phyloP scores from a whole-genome alignment of 345 rosid genomes.

The Eucalyptus brandiana region DNA sequence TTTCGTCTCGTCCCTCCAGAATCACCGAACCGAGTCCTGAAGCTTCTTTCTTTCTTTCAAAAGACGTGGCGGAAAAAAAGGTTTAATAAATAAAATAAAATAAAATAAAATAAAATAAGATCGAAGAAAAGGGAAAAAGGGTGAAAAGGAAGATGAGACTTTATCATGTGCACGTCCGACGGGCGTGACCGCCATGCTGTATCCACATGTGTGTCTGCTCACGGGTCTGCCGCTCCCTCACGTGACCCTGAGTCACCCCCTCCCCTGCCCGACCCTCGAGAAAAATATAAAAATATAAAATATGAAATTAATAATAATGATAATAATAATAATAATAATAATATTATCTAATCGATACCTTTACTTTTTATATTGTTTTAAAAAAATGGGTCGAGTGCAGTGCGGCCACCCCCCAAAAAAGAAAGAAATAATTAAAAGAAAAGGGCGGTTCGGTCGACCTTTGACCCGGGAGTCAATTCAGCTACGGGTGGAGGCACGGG shows the following conservation, averaged over 20 bases:
- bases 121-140: neutral
- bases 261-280: neutral
- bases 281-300: neutral
- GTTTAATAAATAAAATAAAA: neutral
- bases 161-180: constrained; percentile 11
- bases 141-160: neutral
- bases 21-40: neutral
- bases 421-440: neutral
- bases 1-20: neutral
- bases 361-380: neutral
- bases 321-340: too few species aligned
- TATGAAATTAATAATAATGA: too few species aligned
- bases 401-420: neutral
- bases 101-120: too few species aligned
- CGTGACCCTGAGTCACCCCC: constrained; percentile 13
- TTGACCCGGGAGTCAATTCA: neutral
- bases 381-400: neutral
- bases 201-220: constrained; percentile 37
- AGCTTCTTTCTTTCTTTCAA: neutral
- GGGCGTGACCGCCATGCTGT: constrained; percentile 50
- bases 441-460: neutral
- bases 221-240: constrained; percentile 47
- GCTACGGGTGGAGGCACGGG: neutral
- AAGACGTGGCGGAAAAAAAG: neutral
- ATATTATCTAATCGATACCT: neutral